Evolutionary conservation across 2,329 filamentous ascomycete genomes (phyloP).

Genomic region (Ophiostoma himal-ulmi): DNA sequence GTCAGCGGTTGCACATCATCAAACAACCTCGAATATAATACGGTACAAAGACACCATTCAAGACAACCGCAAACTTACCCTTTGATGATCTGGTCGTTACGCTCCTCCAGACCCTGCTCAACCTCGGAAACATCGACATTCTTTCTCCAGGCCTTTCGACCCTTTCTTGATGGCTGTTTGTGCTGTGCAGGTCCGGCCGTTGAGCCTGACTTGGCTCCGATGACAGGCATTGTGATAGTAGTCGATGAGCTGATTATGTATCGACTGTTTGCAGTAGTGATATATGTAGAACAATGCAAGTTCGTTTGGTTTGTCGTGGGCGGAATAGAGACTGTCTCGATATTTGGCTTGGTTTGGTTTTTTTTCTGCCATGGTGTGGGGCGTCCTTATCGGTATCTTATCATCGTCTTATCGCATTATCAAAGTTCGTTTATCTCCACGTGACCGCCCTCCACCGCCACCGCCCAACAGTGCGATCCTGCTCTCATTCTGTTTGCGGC

Average conservation of each 20-base stretch:
- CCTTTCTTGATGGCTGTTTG: slow-evolving; percentile 88
- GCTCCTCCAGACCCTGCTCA: slow-evolving; percentile 70
- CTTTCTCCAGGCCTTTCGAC: slow-evolving; percentile 98
- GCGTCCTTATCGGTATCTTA: slow-evolving; percentile 5
- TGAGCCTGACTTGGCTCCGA: slow-evolving; percentile 44
- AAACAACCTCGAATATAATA: neutral
- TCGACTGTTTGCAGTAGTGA: neutral
- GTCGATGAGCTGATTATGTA: neutral
- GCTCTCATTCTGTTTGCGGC: neutral
- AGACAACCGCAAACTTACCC: slow-evolving; percentile 52
- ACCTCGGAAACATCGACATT: slow-evolving; percentile 92
- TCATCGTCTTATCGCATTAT: neutral
- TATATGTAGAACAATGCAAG: neutral
- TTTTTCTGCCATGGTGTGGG: slow-evolving; percentile 16
- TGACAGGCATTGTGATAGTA: slow-evolving; percentile 45
- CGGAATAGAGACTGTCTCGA: neutral
- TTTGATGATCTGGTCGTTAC: slow-evolving; percentile 85
- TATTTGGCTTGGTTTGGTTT: neutral
- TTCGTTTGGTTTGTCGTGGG: neutral
- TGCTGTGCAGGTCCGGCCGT: slow-evolving; percentile 67
- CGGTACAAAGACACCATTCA: neutral
- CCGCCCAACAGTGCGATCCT: neutral
- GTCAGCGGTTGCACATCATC: neutral
- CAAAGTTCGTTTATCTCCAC: neutral
- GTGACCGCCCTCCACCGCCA: neutral